A percentile compares a stretch with the other conserved stretches of the same genome.
Conservation (phyloP, 2,329 filamentous ascomycete species). For the Emericellopsis cladophorae region DNA sequence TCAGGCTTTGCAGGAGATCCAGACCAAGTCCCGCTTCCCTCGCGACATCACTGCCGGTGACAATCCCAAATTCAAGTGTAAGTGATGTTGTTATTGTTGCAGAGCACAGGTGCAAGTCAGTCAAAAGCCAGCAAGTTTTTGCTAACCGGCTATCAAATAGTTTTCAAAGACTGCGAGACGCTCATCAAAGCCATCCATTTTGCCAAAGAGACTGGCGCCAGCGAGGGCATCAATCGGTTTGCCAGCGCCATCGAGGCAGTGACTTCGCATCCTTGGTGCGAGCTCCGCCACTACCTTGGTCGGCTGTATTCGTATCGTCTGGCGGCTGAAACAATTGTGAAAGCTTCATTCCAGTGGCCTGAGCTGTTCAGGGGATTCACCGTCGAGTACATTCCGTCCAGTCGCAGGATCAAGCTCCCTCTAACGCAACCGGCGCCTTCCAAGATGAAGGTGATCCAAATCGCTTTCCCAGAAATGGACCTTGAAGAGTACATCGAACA, state of each 20-base stretch:
- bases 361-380: slow-evolving; percentile 12
- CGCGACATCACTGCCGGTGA: background rate
- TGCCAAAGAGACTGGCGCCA: background rate
- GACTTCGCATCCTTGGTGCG: slow-evolving; percentile 7
- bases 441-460: slow-evolving; percentile 1
- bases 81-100: background rate
- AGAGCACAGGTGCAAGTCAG: too few relatives aligned
- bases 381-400: slow-evolving; percentile 7
- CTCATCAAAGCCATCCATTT: slow-evolving; percentile 7
- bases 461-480: slow-evolving; percentile 2
- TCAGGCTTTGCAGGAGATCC: background rate
- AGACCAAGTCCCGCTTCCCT: background rate
- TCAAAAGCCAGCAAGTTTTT: too few relatives aligned
- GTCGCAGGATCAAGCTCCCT: background rate
- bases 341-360: slow-evolving; percentile 7
- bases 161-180: slow-evolving; percentile 5
- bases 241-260: slow-evolving; percentile 2
- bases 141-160: slow-evolving; percentile 2
- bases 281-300: slow-evolving; percentile 11
- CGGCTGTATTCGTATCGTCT: slow-evolving; percentile 10
- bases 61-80: background rate
- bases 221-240: slow-evolving; percentile 2
- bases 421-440: background rate
- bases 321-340: slow-evolving; percentile 6
- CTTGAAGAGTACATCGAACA: slow-evolving; percentile 1